phyloP scores from a whole-genome alignment of 2,329 filamentous ascomycete species.

The Sporothrix globosa region DNA sequence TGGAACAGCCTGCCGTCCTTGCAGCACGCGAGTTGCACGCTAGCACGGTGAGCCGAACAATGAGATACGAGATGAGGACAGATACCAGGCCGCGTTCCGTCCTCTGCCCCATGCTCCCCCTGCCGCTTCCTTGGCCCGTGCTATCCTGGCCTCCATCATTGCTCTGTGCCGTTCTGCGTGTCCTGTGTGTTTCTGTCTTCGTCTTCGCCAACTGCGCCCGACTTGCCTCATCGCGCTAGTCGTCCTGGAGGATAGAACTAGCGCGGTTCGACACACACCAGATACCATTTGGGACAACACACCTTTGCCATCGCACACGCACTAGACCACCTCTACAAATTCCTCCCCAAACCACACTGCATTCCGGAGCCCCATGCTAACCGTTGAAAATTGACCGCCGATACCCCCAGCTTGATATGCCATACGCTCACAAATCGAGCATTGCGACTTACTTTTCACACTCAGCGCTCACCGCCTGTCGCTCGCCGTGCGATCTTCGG shows the following conservation, averaged over 20 bases:
- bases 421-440: not conserved
- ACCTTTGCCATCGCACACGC: not conserved
- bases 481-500: not conserved
- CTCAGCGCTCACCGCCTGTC: not conserved
- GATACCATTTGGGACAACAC: not conserved
- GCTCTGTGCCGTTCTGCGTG: not conserved
- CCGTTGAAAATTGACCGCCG: not conserved
- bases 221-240: slow-evolving; percentile 11
- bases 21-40: slow-evolving; percentile 28
- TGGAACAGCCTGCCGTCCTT: slow-evolving; percentile 27
- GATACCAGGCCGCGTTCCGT: not conserved
- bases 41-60: slow-evolving; percentile 29
- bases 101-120: not conserved
- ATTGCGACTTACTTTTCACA: too few species aligned
- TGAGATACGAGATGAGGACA: slow-evolving; percentile 20
- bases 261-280: slow-evolving; percentile 5
- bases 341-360: slow-evolving; percentile 10
- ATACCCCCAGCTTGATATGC: not conserved
- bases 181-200: not conserved
- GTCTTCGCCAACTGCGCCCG: not conserved
- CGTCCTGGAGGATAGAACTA: not conserved
- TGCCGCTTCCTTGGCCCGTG: not conserved
- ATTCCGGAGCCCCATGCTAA: not conserved
- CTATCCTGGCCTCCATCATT: not conserved
- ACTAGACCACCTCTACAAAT: not conserved